phyloP scores from a whole-genome alignment of 1,139 yeast species.

The Diutina scorzettiae region DNA sequence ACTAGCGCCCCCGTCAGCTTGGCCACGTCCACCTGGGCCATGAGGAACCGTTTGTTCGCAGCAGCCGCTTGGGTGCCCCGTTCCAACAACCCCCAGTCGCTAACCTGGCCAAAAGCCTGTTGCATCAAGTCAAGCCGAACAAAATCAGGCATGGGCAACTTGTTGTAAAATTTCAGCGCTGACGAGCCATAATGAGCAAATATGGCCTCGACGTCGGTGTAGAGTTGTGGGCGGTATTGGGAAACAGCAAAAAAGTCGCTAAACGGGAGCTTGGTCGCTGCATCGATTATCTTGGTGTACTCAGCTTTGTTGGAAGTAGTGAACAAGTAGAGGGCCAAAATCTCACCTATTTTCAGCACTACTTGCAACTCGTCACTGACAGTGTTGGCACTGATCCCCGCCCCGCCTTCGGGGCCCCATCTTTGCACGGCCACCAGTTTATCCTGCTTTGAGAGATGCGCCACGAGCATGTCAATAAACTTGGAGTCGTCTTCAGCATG shows the following conservation, averaged over 20 bases:
- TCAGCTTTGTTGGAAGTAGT: conserved; percentile 35
- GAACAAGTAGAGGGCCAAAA: conserved; percentile 61
- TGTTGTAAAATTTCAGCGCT: conserved; percentile 26
- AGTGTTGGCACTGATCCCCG: background rate
- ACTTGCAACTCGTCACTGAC: background rate
- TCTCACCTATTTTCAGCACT: conserved; percentile 57
- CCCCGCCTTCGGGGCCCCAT: background rate
- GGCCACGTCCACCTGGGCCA: conserved; percentile 58
- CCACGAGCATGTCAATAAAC: background rate
- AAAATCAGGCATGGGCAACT: conserved; percentile 37
- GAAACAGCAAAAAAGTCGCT: conserved; percentile 22
- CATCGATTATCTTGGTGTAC: conserved; percentile 20
- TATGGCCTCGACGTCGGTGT: conserved; percentile 26
- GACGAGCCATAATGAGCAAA: conserved; percentile 22
- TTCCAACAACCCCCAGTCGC: conserved; percentile 32
- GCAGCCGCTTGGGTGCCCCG: background rate
- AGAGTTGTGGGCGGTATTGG: conserved; percentile 26
- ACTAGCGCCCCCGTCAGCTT: conserved; percentile 71
- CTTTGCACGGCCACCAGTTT: background rate
- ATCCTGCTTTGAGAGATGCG: background rate
- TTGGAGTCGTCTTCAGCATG: background rate
- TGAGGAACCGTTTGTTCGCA: conserved; percentile 38
- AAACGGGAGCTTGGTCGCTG: conserved; percentile 12
- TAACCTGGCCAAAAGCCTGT: conserved; percentile 33
- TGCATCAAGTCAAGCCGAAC: conserved; percentile 60